Conservation (phyloP, 2,329 filamentous ascomycete genomes). For the Colletotrichum viniferum region DNA sequence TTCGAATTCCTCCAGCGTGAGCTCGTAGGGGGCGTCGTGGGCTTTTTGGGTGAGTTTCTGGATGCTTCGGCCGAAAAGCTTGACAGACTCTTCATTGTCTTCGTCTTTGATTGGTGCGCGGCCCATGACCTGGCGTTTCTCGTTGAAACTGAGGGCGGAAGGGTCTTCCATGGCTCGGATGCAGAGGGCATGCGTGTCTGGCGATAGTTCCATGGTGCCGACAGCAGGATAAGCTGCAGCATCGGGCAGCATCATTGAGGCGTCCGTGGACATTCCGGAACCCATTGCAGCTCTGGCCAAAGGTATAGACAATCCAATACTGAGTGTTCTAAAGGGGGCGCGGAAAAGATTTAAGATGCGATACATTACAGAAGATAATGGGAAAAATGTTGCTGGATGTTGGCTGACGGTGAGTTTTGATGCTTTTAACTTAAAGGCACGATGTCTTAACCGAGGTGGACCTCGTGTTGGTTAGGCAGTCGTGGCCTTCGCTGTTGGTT, state of each 20-base stretch:
- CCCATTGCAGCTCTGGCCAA: neutral
- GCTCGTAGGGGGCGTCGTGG: neutral
- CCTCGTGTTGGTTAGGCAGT: neutral
- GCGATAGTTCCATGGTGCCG: neutral
- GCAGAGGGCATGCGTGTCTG: neutral
- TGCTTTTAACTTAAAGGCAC: neutral
- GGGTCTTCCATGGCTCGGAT: neutral
- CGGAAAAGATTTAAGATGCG: neutral
- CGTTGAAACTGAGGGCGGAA: neutral
- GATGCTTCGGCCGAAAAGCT: neutral
- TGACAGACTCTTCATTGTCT: neutral
- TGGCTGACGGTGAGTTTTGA: neutral
- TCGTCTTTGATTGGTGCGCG: neutral
- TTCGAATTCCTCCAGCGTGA: neutral
- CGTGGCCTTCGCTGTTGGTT: neutral
- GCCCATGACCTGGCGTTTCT: neutral
- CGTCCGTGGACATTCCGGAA: neutral
- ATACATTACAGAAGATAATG: accelerated
- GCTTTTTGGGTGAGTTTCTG: neutral
- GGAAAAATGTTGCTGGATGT: accelerated
- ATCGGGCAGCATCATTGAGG: neutral
- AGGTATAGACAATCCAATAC: neutral
- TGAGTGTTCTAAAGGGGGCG: neutral
- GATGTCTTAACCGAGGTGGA: neutral
- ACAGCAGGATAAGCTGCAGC: neutral